Evolutionary conservation across 805 yeast genomes (phyloP).

Genomic region (Ogataea methylovora): DNA sequence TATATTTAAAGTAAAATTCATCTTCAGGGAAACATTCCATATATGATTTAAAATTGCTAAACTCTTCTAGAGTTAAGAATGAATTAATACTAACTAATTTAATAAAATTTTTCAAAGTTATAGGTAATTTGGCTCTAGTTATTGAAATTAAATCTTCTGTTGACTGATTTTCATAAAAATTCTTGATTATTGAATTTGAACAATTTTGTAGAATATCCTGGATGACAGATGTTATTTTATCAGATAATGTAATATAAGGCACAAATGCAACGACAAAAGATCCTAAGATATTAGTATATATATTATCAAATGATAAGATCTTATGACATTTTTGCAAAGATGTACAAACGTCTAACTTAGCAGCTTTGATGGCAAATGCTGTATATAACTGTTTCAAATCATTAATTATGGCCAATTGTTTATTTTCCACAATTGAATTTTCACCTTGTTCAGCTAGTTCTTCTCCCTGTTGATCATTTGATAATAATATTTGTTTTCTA

Average conservation of each 20-base stretch:
- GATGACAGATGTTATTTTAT: slow-evolving; percentile 34
- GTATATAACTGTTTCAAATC: slow-evolving; percentile 19
- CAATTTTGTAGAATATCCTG: slow-evolving; percentile 33
- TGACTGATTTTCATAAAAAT: slow-evolving; percentile 38
- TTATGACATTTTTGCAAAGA: slow-evolving; percentile 34
- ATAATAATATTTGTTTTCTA: slow-evolving; percentile 38
- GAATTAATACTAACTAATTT: slow-evolving; percentile 56
- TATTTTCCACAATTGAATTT: slow-evolving; percentile 10
- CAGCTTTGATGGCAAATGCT: slow-evolving; percentile 32
- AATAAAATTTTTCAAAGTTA: slow-evolving; percentile 51
- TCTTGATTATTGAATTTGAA: slow-evolving; percentile 35
- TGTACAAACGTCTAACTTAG: slow-evolving; percentile 35
- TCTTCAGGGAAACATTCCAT: slow-evolving; percentile 38
- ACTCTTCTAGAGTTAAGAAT: slow-evolving; percentile 57
- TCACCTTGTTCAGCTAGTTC: slow-evolving; percentile 6
- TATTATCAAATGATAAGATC: slow-evolving; percentile 38
- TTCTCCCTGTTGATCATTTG: slow-evolving; percentile 16
- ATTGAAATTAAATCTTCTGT: slow-evolving; percentile 39
- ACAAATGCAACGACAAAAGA: slow-evolving; percentile 35
- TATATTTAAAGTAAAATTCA: slow-evolving; percentile 32
- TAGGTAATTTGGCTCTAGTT: slow-evolving; percentile 70
- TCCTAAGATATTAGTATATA: slow-evolving; percentile 44
- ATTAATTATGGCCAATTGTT: too few species aligned
- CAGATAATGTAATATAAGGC: slow-evolving; percentile 43
- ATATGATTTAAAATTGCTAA: slow-evolving; percentile 52